A percentile compares a stretch with the other conserved stretches of the same genome.
Evolutionary conservation across 179 eudicot genomes (phyloP).

Genomic region (Beta macrorhiza): DNA sequence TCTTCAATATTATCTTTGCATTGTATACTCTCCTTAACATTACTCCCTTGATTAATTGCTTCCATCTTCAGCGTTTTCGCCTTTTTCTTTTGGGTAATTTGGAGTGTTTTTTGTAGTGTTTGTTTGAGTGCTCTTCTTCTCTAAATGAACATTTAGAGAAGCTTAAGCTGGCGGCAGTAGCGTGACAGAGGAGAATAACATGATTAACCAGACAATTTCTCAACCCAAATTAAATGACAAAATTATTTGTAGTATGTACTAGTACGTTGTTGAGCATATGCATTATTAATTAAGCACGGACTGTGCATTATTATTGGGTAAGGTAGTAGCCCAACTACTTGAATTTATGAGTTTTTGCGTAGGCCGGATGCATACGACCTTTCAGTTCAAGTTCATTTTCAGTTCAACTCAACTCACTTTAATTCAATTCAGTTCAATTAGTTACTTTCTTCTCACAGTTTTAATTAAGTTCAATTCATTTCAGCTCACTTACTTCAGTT

Average conservation of each 20-base stretch:
- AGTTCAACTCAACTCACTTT: too few relatives aligned
- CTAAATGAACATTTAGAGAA: not conserved
- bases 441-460: too few relatives aligned
- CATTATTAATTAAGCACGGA: not conserved
- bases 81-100: not conserved
- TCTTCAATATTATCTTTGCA: slow-evolving; percentile 28
- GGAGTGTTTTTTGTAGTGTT: not conserved
- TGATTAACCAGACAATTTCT: not conserved
- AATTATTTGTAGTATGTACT: not conserved
- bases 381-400: too few relatives aligned
- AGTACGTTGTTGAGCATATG: not conserved
- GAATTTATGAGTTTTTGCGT: not conserved
- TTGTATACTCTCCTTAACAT: not conserved
- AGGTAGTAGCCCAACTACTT: not conserved
- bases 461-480: too few relatives aligned
- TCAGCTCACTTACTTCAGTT: too few relatives aligned
- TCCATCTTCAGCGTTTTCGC: not conserved
- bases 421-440: too few relatives aligned
- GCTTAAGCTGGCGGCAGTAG: not conserved
- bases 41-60: not conserved
- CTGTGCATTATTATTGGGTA: not conserved
- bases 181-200: not conserved
- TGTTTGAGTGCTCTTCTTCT: not conserved
- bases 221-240: not conserved
- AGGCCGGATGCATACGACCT: too few relatives aligned